A percentile compares a stretch with the other conserved stretches of the same genome.
These are phyloP conservation scores for Selenicereus undatus DNA, from an alignment of 148 eudicot species.

Conservation along the genomic window DNA sequence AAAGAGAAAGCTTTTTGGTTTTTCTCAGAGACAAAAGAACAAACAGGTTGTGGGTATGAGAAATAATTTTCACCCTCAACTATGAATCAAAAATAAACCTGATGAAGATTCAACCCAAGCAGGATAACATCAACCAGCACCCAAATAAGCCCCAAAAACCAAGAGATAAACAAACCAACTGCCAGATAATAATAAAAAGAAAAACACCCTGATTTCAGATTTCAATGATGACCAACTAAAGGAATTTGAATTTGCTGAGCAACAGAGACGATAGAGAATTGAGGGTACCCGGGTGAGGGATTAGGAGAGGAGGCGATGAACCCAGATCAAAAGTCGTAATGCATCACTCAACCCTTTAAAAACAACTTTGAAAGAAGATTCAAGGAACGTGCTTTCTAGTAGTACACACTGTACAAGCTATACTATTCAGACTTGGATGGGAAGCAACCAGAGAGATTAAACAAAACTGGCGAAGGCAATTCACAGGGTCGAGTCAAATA, in stretches of 20 bases:
- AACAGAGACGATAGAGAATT: background rate
- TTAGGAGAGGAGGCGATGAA: background rate
- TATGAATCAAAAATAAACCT: background rate
- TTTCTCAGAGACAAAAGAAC: slow-evolving; percentile 17
- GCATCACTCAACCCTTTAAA: background rate
- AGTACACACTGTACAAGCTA: background rate
- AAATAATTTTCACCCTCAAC: background rate
- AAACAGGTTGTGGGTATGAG: slow-evolving; percentile 17
- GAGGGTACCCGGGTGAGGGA: background rate
- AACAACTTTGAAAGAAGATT: background rate
- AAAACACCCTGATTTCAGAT: background rate
- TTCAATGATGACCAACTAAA: background rate
- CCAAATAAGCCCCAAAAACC: background rate
- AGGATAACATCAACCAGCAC: background rate
- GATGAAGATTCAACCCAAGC: background rate
- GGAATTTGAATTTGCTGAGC: background rate
- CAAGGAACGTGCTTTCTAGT: slow-evolving; percentile 4
- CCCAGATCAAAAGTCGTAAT: background rate
- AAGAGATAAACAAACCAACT: background rate
- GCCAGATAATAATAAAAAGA: background rate
- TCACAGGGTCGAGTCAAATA: background rate
- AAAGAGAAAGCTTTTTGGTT: background rate
- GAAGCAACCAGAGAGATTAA: background rate
- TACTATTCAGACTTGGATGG: background rate
- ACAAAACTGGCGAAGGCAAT: background rate